phyloP scores from a whole-genome alignment of 129 eudicot genomes.

The Smallanthus sonchifolius region DNA sequence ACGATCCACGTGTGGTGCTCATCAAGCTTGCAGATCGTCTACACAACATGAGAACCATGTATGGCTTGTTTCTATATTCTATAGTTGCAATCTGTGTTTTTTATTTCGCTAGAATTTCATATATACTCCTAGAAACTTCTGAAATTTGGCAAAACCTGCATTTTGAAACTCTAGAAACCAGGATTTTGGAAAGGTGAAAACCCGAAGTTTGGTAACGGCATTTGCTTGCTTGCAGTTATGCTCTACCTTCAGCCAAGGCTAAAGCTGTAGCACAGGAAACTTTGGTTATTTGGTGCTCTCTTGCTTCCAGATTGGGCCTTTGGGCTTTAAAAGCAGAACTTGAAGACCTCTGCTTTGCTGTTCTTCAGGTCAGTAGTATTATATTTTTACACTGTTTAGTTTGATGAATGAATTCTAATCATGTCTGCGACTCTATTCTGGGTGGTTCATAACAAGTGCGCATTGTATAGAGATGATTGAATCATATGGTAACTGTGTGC shows the following conservation, averaged over 20 bases:
- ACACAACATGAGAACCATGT: constrained; percentile 99
- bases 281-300: constrained; percentile 93
- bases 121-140: neutral
- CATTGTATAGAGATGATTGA: neutral
- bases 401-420: neutral
- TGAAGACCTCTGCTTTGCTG: constrained; percentile 97
- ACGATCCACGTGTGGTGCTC: constrained; percentile 98
- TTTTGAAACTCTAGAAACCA: no score
- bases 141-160: no score
- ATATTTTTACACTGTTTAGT: neutral
- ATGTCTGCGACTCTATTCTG: neutral
- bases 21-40: constrained; percentile 99
- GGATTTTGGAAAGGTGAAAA: no score
- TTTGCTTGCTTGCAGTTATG: constrained; percentile 55
- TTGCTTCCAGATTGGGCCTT: constrained; percentile 91
- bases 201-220: neutral
- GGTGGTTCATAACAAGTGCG: neutral
- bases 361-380: constrained; percentile 60
- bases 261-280: constrained; percentile 97
- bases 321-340: constrained; percentile 98
- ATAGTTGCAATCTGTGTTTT: neutral
- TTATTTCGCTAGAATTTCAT: neutral
- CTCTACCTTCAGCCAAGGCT: constrained; percentile 78
- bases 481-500: constrained; percentile 31
- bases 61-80: constrained; percentile 22